A percentile compares a stretch with the other conserved stretches of the same genome.
These are phyloP conservation scores for Hordeum pubiflorum DNA, from an alignment of 202 grass and related monocot genomes.

Conservation along the genomic window DNA sequence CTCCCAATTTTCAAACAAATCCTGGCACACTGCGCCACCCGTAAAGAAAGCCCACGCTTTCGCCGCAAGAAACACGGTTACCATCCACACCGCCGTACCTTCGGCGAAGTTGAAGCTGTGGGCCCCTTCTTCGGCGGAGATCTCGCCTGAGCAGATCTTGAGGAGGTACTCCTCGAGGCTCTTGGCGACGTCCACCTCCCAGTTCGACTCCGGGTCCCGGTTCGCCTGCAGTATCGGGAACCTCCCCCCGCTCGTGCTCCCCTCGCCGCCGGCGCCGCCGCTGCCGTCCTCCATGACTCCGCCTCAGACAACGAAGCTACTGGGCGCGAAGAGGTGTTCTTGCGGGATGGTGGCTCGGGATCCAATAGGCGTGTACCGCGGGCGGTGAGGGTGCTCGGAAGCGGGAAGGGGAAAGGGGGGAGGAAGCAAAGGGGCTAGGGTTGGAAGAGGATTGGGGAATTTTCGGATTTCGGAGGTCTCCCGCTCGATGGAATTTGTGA, in stretches of 20 bases:
- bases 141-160: constrained; percentile 77
- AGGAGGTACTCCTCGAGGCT: constrained; percentile 88
- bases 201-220: constrained; percentile 74
- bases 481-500: constrained; percentile 43
- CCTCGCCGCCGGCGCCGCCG: constrained; percentile 30
- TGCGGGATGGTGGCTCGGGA: neutral
- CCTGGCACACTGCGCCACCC: neutral
- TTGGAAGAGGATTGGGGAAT: constrained; percentile 19
- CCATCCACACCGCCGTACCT: constrained; percentile 37
- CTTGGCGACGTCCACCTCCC: constrained; percentile 81
- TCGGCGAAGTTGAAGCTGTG: constrained; percentile 87
- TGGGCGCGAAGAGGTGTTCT: constrained; percentile 12
- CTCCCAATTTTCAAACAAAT: neutral
- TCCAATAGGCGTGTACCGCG: neutral
- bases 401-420: constrained; percentile 20
- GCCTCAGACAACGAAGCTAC: neutral
- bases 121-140: constrained; percentile 38
- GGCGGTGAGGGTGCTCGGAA: constrained; percentile 4
- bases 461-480: constrained; percentile 38
- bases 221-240: constrained; percentile 68
- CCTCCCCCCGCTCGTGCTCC: constrained; percentile 18
- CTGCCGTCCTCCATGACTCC: constrained; percentile 28
- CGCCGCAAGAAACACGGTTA: constrained; percentile 2
- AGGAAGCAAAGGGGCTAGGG: constrained; percentile 3
- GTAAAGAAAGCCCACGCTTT: neutral